Conservation (phyloP, 805 yeast genomes). For the Candida pseudofarinosa region DNA sequence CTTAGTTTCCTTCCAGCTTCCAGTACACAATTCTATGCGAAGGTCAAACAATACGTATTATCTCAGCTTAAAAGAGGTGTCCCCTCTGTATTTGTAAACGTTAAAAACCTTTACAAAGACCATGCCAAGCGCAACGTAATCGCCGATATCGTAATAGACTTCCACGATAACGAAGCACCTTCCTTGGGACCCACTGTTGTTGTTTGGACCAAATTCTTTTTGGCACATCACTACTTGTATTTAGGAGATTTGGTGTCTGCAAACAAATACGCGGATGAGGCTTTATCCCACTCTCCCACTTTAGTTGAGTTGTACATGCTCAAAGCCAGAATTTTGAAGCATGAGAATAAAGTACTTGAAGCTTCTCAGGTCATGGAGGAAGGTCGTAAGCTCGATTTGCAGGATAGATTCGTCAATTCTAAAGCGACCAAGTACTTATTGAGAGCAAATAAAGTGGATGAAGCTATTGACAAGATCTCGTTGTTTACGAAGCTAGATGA, state of each 20-base stretch:
- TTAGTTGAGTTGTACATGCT: conserved; percentile 76
- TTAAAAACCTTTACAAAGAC: conserved; percentile 72
- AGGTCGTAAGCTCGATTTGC: conserved; percentile 75
- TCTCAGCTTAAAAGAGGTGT: conserved; percentile 72
- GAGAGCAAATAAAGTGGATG: conserved; percentile 68
- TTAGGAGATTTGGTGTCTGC: conserved; percentile 54
- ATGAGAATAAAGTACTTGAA: conserved; percentile 51
- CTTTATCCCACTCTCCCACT: conserved; percentile 74
- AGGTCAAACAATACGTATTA: conserved; percentile 52
- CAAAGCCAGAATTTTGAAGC: conserved; percentile 78
- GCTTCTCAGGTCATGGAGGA: conserved; percentile 67
- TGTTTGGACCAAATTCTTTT: conserved; percentile 71
- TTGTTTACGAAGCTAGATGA: conserved; percentile 80
- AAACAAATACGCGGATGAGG: conserved; percentile 51
- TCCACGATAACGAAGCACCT: conserved; percentile 29
- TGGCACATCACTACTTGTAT: conserved; percentile 72
- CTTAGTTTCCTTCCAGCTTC: conserved; percentile 63
- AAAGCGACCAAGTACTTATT: conserved; percentile 80
- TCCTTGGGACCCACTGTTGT: conserved; percentile 41
- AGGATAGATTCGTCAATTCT: conserved; percentile 88
- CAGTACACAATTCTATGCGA: conserved; percentile 40
- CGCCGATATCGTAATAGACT: conserved; percentile 51
- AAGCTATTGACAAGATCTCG: conserved; percentile 70
- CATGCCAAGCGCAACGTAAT: conserved; percentile 37
- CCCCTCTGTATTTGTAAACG: conserved; percentile 83